Evolutionary conservation across 768 basidiomycete genomes (phyloP), one percentile per base, ranked within the genome.

Genomic region (Russula sp.): DNA sequence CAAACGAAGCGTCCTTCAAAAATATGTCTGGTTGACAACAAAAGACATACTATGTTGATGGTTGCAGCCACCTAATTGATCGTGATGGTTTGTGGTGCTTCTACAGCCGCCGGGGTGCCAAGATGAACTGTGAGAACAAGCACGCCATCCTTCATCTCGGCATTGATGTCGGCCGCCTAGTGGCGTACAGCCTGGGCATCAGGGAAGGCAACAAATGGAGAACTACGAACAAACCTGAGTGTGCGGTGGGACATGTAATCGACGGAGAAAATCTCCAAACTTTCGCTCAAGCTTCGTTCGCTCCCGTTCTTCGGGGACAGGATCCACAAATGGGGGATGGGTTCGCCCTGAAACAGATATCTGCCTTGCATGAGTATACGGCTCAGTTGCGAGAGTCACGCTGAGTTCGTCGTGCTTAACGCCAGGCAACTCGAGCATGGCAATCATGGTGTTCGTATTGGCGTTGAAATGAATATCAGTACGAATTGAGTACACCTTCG

Each of bases 371-470:
- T 83, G 79, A 67, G 84, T 89, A 76, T 83, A 82, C 61, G 78
- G 72, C 71, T 84, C 84, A 65, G 81, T 84, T 56, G 82, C 80
- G 61, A 91, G 79, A 56, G 79, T 79, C 34, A 90, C 78, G 64
- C 75, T 80, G 58, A 90, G 69, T 69, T 88, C 84, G 66, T 73
- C 73, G 66, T 78, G 81, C 71, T 80, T 81, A 71, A 89, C 77
- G 49, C 89, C 89, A 4, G 89, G 89, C 34, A 90, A 76, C 74
- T 90, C 88, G 71, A 89, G 80, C 75, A 84, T 78, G 57, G 83
- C 84, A 62, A 79, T 80, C 69, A 89, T 75, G 44, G 78, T 71
- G 72, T 79, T 78, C 57, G 79, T 81, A 38, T 78, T 76, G 42
- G 72, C 68, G 71, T 85, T 80, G 76, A 83, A 87, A 71, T 82